phyloP scores from a whole-genome alignment of 2,329 filamentous ascomycete species.

The Elsinoe perseae region DNA sequence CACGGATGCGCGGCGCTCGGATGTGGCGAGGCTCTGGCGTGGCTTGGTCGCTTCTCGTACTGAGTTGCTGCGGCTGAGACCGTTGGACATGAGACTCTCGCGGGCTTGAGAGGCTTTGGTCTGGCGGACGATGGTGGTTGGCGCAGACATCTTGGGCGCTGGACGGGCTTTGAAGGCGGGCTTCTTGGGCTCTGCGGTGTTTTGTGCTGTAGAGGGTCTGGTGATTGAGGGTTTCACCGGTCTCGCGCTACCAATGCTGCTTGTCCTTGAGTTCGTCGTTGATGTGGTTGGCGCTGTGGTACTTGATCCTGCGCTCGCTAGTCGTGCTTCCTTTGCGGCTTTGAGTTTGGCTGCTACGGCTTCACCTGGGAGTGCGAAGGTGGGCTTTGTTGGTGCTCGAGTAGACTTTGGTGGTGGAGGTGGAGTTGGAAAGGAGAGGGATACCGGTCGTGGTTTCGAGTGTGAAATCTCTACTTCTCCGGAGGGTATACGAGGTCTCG shows the following conservation, averaged over 20 bases:
- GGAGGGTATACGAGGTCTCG: constrained; percentile 17
- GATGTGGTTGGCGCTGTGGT: not conserved
- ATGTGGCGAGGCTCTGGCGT: not conserved
- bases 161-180: constrained; percentile 42
- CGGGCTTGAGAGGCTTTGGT: constrained; percentile 39
- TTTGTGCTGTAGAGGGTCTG: constrained; percentile 19
- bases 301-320: constrained; percentile 33
- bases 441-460: constrained; percentile 41
- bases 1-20: not conserved
- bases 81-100: constrained; percentile 29
- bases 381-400: constrained; percentile 43
- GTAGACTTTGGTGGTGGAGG: constrained; percentile 42
- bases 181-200: constrained; percentile 29
- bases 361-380: constrained; percentile 47
- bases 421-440: constrained; percentile 41
- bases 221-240: not conserved
- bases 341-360: constrained; percentile 47
- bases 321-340: constrained; percentile 42
- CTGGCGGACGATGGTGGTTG: constrained; percentile 32
- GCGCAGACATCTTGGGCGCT: constrained; percentile 26
- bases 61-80: not conserved
- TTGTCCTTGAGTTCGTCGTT: not conserved
- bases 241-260: not conserved
- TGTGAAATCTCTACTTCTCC: constrained; percentile 27
- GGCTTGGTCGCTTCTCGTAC: not conserved